Percentiles rank a stretch among this genome's conserved stretches.
These are phyloP conservation scores for Arthrobotrys conoides DNA, from an alignment of 2,329 filamentous ascomycete genomes.

Conservation along the genomic window DNA sequence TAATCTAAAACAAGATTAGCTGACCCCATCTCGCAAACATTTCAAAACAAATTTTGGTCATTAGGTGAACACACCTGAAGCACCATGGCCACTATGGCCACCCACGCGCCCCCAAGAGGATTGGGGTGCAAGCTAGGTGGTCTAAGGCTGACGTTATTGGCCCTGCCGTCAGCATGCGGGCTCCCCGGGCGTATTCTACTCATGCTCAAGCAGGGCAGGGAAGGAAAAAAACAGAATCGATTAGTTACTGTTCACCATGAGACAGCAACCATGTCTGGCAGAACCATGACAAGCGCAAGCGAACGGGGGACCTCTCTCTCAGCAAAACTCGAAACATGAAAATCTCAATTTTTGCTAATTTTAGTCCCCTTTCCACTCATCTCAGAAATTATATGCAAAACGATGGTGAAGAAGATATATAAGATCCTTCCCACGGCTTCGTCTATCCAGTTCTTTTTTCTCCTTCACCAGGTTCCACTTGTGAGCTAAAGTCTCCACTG, in stretches of 20 bases:
- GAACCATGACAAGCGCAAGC: slow-evolving; percentile 47
- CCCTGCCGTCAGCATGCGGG: slow-evolving; percentile 54
- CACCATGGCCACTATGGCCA: slow-evolving; percentile 13
- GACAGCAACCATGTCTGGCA: slow-evolving; percentile 22
- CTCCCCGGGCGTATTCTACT: not conserved
- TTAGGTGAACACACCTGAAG: slow-evolving; percentile 7
- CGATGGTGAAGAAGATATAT: slow-evolving; percentile 29
- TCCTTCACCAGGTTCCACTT: slow-evolving; percentile 31
- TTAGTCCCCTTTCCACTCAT: slow-evolving; percentile 49
- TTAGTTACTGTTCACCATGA: slow-evolving; percentile 22
- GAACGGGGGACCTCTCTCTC: slow-evolving; percentile 43
- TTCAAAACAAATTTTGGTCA: slow-evolving; percentile 33
- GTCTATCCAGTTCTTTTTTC: slow-evolving; percentile 11
- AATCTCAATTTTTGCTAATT: slow-evolving; percentile 52
- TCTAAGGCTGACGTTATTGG: slow-evolving; percentile 21
- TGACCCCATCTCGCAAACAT: slow-evolving; percentile 24
- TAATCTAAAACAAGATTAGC: slow-evolving; percentile 43
- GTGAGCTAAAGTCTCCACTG: slow-evolving; percentile 25
- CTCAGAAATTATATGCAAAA: slow-evolving; percentile 21
- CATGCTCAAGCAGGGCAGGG: no score
- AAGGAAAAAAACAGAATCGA: slow-evolving; percentile 9
- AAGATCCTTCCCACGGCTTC: slow-evolving; percentile 20
- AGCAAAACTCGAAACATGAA: slow-evolving; percentile 51
- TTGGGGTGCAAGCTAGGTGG: not conserved
- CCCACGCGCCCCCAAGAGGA: not conserved